A percentile compares a stretch with the other conserved stretches of the same genome.
phyloP scores from a whole-genome alignment of 352 stramenopile species.

The Pythium monospermum region DNA sequence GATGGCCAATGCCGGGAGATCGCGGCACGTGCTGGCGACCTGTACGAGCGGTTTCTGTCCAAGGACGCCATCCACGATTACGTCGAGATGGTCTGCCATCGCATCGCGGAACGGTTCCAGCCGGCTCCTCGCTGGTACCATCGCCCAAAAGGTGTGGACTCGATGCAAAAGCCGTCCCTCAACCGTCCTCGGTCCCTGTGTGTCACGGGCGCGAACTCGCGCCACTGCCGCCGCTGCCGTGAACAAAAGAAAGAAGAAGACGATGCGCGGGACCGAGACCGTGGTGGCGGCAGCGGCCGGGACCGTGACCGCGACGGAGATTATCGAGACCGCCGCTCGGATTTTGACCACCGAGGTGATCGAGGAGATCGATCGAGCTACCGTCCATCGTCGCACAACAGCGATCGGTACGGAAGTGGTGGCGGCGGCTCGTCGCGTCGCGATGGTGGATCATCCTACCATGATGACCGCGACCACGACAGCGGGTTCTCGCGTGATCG shows the following conservation, averaged over 20 bases:
- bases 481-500: conserved; percentile 5
- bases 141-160: conserved; percentile 49
- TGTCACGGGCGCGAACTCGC: conserved; percentile 43
- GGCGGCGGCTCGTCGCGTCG: neutral
- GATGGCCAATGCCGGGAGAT: conserved; percentile 96
- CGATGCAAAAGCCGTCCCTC: conserved; percentile 55
- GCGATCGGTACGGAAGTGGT: conserved; percentile 8
- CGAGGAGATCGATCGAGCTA: neutral
- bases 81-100: conserved; percentile 93
- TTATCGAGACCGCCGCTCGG: conserved; percentile 20
- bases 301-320: conserved; percentile 12
- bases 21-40: conserved; percentile 88
- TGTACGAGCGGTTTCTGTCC: conserved; percentile 92
- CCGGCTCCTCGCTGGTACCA: conserved; percentile 57
- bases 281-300: conserved; percentile 24
- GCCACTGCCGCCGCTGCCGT: conserved; percentile 61
- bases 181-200: conserved; percentile 49
- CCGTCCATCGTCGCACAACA: neutral
- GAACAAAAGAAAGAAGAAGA: conserved; percentile 68
- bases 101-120: conserved; percentile 88
- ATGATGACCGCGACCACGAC: neutral
- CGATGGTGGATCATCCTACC: neutral
- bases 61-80: conserved; percentile 96
- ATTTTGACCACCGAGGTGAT: conserved; percentile 4
- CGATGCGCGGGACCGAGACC: conserved; percentile 23